phyloP scores from a whole-genome alignment of 805 yeast genomes.

The Saccharomycopsis microspora region DNA sequence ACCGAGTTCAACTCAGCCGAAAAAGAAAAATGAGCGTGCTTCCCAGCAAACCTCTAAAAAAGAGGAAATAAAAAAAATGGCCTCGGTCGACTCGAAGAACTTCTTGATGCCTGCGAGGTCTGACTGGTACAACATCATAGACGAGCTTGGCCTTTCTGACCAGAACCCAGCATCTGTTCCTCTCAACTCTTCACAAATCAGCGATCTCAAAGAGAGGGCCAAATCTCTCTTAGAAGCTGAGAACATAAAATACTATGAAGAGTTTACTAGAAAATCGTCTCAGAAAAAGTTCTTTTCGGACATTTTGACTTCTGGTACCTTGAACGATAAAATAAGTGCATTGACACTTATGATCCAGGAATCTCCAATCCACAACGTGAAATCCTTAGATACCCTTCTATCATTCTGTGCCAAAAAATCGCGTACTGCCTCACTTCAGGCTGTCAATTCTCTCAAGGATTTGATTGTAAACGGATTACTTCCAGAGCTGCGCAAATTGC shows the following conservation, averaged over 20 bases:
- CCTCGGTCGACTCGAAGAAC: slow-evolving; percentile 45
- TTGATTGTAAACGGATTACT: slow-evolving; percentile 72
- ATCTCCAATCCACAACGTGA: slow-evolving; percentile 82
- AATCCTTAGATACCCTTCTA: slow-evolving; percentile 70
- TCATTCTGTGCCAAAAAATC: slow-evolving; percentile 83
- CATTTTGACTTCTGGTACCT: slow-evolving; percentile 83
- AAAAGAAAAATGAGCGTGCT: slow-evolving; percentile 21
- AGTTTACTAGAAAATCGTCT: slow-evolving; percentile 62
- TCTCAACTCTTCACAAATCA: slow-evolving; percentile 37
- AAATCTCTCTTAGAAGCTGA: slow-evolving; percentile 55
- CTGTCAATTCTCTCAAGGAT: slow-evolving; percentile 84
- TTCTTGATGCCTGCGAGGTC: slow-evolving; percentile 48
- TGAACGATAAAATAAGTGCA: slow-evolving; percentile 91
- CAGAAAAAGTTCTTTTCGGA: slow-evolving; percentile 84
- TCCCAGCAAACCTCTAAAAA: slow-evolving; percentile 20
- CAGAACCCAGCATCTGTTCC: slow-evolving; percentile 14
- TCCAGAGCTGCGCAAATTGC: slow-evolving; percentile 71
- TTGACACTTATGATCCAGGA: slow-evolving; percentile 87
- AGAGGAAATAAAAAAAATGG: slow-evolving; percentile 24
- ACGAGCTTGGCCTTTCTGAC: slow-evolving; percentile 21
- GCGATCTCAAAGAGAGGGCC: slow-evolving; percentile 54
- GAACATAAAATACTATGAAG: slow-evolving; percentile 58
- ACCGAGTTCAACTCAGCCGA: slow-evolving; percentile 18
- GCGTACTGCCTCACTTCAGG: slow-evolving; percentile 85
- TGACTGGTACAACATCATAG: slow-evolving; percentile 67